phyloP scores from a whole-genome alignment of 306 rosid species.

The Carpinus fangiana region DNA sequence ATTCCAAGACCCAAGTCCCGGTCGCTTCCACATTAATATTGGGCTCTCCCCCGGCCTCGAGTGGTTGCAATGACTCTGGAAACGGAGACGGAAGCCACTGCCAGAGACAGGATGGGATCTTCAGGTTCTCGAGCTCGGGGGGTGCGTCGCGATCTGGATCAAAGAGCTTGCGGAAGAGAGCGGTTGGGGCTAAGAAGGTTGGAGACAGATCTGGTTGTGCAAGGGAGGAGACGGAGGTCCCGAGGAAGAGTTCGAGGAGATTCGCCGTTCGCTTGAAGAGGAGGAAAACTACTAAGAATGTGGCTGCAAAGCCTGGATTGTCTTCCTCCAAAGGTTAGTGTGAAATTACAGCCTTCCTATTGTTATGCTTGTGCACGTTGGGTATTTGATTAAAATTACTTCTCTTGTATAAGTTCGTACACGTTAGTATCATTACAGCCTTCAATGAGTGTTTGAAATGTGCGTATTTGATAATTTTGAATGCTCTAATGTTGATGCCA shows the following conservation, averaged over 20 bases:
- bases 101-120: conserved; percentile 37
- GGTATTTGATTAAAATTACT: background rate
- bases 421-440: background rate
- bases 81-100: background rate
- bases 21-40: background rate
- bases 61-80: conserved; percentile 12
- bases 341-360: background rate
- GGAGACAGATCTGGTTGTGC: conserved; percentile 20
- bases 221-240: conserved; percentile 20
- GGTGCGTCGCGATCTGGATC: conserved; percentile 21
- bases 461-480: background rate
- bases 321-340: conserved; percentile 49
- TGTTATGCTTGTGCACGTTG: background rate
- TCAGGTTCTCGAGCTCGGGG: conserved; percentile 49
- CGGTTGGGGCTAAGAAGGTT: conserved; percentile 18
- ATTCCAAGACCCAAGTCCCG: conserved; percentile 3
- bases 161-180: conserved; percentile 28
- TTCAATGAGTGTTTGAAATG: background rate
- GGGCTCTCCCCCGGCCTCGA: conserved; percentile 22
- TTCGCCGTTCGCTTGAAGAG: conserved; percentile 51
- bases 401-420: background rate
- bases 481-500: background rate
- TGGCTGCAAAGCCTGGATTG: conserved; percentile 32
- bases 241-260: conserved; percentile 38
- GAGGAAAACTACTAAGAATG: conserved; percentile 43